phyloP scores from a whole-genome alignment of 139 green algal species.

The Klebsormidium nitens region DNA sequence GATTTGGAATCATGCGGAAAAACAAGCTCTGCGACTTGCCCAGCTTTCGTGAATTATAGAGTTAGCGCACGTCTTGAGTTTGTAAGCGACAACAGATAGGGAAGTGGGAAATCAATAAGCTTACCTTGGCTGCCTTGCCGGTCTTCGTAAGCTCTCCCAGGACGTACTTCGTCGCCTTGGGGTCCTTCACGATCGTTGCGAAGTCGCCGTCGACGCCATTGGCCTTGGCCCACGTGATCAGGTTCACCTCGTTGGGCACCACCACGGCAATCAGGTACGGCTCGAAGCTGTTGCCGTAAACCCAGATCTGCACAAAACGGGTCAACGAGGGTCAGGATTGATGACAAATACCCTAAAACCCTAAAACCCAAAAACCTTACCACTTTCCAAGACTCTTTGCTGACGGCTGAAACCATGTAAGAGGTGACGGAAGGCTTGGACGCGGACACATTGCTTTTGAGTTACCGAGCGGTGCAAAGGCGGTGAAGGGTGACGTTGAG shows the following conservation, averaged over 20 bases:
- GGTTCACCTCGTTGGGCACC: conserved; percentile 60
- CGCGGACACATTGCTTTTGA: too few species aligned
- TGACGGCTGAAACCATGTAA: too few species aligned
- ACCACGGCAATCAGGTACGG: conserved; percentile 78
- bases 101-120: too few species aligned
- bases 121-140: conserved; percentile 77
- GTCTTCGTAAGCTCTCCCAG: conserved; percentile 48
- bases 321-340: background rate
- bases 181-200: conserved; percentile 23
- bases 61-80: too few species aligned
- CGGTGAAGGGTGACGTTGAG: too few species aligned
- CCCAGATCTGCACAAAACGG: conserved; percentile 60
- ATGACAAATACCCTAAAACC: too few species aligned
- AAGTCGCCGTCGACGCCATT: conserved; percentile 28
- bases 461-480: too few species aligned
- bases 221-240: conserved; percentile 56
- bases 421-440: too few species aligned
- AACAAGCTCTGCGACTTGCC: too few species aligned
- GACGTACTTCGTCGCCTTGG: conserved; percentile 43
- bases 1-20: too few species aligned
- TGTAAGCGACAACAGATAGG: too few species aligned
- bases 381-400: background rate
- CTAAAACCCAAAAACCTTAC: background rate
- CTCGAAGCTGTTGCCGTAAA: conserved; percentile 93
- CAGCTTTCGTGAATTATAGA: too few species aligned